Evolutionary conservation across 2,329 filamentous ascomycete species (phyloP), one percentile per base, ranked within the genome.

Genomic region (Trichoderma sp.): DNA sequence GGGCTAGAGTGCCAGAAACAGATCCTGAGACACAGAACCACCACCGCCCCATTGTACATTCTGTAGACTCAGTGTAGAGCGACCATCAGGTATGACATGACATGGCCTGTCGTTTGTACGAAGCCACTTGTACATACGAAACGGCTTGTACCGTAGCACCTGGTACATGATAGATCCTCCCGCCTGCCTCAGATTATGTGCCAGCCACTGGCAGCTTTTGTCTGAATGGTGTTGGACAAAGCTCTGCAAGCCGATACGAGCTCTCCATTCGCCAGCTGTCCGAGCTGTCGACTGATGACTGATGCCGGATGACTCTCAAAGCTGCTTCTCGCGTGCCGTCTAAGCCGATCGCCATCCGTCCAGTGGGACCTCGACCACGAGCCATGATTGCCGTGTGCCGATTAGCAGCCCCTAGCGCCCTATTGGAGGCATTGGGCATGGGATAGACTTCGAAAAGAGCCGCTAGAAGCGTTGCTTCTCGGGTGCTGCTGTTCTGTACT

Each of bases 311-410:
- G 68, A 45, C 68, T 63, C 38, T 50, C 29, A 2, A 29, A 16
- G 27, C 35, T 24, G 56, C 27, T 45, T 31, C 68, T 71, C 56
- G 64, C 65, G 74, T 75, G 74, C 74, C 74, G 74, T 75, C 56
- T 18, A 71, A 75, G 74, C 74, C 74, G 74, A 68, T 75, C 59
- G 74, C 74, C 66, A 75, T 66, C 50, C 65, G 45, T 60, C 59
- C 64, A 14, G 63, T 62, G 53, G 74, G 66, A 59, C 56, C 66
- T 45, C 29, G 38, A 64, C 74, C 59, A 29, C 33, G 53, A 66
- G 66, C 60, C 66, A 56, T 71, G 56, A 35, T 60, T 75, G 74
- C 74, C 74, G 74, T 71, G 65, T 56, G 74, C 74, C 74, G 74
- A 69, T 41, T 56, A 75, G 74, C 14, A 63, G 31, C 66, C 8